Conservation (phyloP, 306 rosid genomes). For the Medicago ruthenica region DNA sequence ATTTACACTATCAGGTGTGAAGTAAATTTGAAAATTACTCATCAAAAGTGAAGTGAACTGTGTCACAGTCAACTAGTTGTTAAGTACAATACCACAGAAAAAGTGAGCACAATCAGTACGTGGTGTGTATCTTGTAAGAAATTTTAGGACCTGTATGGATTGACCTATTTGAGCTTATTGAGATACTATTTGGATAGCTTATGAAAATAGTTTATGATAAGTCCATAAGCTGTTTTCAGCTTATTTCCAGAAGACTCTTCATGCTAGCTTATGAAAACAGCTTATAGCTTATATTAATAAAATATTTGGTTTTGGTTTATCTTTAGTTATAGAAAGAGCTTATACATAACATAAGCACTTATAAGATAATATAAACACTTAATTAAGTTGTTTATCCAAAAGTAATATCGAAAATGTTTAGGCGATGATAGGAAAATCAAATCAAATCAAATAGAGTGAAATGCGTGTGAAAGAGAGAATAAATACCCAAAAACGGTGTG, state of each 20-base stretch:
- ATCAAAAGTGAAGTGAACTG: background rate
- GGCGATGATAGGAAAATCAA: background rate
- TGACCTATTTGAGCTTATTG: background rate
- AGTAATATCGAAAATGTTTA: too few species aligned
- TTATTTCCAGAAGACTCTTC: background rate
- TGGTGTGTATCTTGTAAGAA: background rate
- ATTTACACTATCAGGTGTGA: background rate
- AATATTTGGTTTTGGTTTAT: background rate
- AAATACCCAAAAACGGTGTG: slow-evolving; percentile 58
- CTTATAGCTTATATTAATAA: background rate
- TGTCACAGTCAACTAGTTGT: background rate
- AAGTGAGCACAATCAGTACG: background rate
- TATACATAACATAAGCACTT: background rate
- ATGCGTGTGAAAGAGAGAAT: background rate
- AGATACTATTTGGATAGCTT: background rate
- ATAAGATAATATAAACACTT: too few species aligned
- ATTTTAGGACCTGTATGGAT: background rate
- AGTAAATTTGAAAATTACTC: background rate
- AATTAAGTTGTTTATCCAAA: background rate
- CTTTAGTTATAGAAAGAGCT: too few species aligned
- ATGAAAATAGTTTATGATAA: background rate
- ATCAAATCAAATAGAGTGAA: background rate
- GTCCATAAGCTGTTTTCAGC: background rate
- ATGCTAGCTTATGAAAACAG: background rate
- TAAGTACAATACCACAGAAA: background rate